Conservation (phyloP, 2,329 filamentous ascomycete genomes). For the Bisporella sp. region DNA sequence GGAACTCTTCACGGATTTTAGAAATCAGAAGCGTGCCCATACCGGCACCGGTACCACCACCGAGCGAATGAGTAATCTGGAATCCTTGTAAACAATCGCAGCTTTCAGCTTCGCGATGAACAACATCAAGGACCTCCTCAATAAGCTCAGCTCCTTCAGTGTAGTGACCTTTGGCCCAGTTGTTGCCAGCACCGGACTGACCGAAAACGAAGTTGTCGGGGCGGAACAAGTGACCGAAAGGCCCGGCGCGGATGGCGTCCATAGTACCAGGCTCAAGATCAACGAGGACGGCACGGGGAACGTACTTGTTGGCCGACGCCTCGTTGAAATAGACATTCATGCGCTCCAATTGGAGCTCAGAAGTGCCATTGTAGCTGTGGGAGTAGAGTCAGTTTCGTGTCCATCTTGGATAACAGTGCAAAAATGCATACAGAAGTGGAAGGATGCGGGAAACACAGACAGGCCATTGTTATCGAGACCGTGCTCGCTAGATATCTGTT, state of each 20-base stretch:
- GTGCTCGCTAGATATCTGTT: slow-evolving; percentile 83
- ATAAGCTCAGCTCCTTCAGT: slow-evolving; percentile 99
- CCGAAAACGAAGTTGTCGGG: slow-evolving; percentile 99
- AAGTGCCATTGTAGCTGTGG: slow-evolving; percentile 86
- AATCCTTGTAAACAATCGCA: slow-evolving; percentile 99
- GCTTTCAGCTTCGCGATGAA: slow-evolving; percentile 96
- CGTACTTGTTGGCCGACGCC: slow-evolving; percentile 97
- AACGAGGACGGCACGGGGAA: slow-evolving; percentile 97
- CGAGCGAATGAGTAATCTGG: slow-evolving; percentile 99
- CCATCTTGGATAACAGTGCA: slow-evolving; percentile 5
- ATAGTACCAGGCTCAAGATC: slow-evolving; percentile 99
- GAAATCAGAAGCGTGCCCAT: slow-evolving; percentile 99
- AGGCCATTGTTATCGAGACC: slow-evolving; percentile 96
- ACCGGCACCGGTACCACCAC: slow-evolving; percentile 99
- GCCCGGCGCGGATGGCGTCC: slow-evolving; percentile 97
- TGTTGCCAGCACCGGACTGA: slow-evolving; percentile 99
- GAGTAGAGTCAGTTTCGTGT: slow-evolving; percentile 5
- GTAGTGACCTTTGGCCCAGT: slow-evolving; percentile 99
- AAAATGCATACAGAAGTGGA: not conserved
- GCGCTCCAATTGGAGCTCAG: slow-evolving; percentile 98
- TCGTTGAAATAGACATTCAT: slow-evolving; percentile 99
- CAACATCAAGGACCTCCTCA: slow-evolving; percentile 95
- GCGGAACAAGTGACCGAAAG: slow-evolving; percentile 98
- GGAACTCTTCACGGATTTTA: slow-evolving; percentile 99
- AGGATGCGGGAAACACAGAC: slow-evolving; percentile 46